Evolutionary conservation across 768 basidiomycete species (phyloP).

Genomic region (Auriscalpium microsporum): DNA sequence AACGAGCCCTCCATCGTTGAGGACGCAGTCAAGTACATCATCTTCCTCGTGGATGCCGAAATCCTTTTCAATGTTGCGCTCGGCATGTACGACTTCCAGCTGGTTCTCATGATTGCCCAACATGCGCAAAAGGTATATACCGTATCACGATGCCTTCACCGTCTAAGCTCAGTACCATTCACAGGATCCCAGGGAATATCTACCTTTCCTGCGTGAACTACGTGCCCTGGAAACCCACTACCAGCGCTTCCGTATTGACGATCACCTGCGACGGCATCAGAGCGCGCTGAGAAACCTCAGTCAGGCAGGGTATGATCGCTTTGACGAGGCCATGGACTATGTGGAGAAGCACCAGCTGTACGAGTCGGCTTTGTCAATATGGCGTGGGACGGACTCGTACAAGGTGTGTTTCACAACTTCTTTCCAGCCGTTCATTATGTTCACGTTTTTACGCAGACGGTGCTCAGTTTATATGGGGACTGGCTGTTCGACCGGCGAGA

Average conservation of each 20-base stretch:
- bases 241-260: constrained; percentile 87
- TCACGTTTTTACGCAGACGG: constrained; percentile 31
- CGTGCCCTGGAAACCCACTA: constrained; percentile 72
- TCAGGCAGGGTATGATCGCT: constrained; percentile 59
- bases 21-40: constrained; percentile 96
- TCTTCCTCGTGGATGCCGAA: constrained; percentile 93
- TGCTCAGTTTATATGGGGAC: constrained; percentile 73
- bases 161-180: constrained; percentile 1
- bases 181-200: constrained; percentile 95
- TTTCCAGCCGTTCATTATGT: neutral
- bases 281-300: constrained; percentile 70
- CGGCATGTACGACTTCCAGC: constrained; percentile 97
- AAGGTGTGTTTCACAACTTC: constrained; percentile 33
- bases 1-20: constrained; percentile 74
- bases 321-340: constrained; percentile 76
- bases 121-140: constrained; percentile 84
- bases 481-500: constrained; percentile 83
- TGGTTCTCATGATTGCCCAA: constrained; percentile 94
- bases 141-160: neutral
- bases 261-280: constrained; percentile 70
- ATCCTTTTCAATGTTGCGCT: constrained; percentile 88
- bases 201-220: constrained; percentile 91
- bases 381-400: constrained; percentile 57
- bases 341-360: constrained; percentile 73
- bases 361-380: constrained; percentile 64